Evolutionary conservation across 148 eudicot genomes (phyloP), one percentile per base, ranked within the genome.

Genomic region (Rhododendron mucronatum): DNA sequence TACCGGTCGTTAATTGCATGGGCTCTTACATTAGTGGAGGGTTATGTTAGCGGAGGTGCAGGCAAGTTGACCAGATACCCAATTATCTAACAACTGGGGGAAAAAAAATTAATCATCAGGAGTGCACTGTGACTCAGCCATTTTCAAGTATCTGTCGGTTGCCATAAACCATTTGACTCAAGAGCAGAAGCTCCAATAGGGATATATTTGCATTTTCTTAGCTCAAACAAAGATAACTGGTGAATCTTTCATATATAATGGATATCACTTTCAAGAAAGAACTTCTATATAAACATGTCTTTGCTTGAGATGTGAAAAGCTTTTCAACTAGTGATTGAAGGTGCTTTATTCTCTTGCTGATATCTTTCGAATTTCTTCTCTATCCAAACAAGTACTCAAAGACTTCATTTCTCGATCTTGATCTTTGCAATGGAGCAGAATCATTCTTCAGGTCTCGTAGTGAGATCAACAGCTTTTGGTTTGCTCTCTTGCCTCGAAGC

Each of bases 301-400:
- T 4, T 71, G 76, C 76, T 71, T 71, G 76, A 71, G 39, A 71
- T 71, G 20, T 33, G 41, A 30, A 71, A 71, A 71, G 41, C 76
- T 71, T 71, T 71, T 71, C 76, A 71, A 71, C 76, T 33, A 35
- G 76, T 30, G 41, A 71, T 71, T 71, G 76, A 71, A 71, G 76
- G 20, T 71, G 76, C 76, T 71, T 71, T 71, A 33, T 30, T 71
- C 76, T 71, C 41, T 71, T 71, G 41, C 41, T 71, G 76, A 33
- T 26, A 30, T 30, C 39, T 37, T 65, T 65, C 2, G n/a, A 59
- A 59, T 59, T 21, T 59, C n/a, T 59, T 21, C 65, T 59, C 65
- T 2, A 63, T 63, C 15, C 28, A 67, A 67, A 67, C 74, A n/a
- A 67, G 35, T 65, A 67, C 74, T 26, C 74, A 1, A 71, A 71